Base-by-base conservation (phyloP, 148 eudicot genomes). In the Tetragonia tetragonoides region DNA sequence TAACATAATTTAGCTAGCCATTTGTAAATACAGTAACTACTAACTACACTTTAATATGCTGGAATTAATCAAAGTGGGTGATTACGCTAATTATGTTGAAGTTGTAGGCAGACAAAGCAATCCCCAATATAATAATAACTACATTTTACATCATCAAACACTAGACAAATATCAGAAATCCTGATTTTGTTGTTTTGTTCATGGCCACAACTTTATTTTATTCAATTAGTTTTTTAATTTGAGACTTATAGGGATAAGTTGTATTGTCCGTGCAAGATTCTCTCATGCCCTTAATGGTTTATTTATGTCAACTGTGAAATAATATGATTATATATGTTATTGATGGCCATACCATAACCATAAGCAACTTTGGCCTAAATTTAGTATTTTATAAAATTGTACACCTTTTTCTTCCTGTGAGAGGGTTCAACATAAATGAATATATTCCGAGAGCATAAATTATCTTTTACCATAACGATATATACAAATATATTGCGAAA, bases 141-240 rank as follows among this genome's bases (percentile, higher is more conserved):
- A n/a, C n/a, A n/a, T n/a, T n/a, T n/a, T n/a, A n/a, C n/a, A 51
- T 42, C 37, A 74, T 28, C 68, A 47, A 23, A 51, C 74, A 74
- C 18, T 60, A 68, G 74, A 80, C 70, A 75, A 74, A 68, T n/a
- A 74, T 76, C 53, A 76, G 78, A 78, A 75, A 18, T 80, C 75
- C 68, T 75, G 51, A 15, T 59, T 42, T 75, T 80, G 69, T 74
- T 68, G 66, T 57, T 74, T 74, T 79, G 66, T 66, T 34, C 67
- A 74, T 21, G 10, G 41, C 11, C 16, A 23, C 11, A 28, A 6
- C 4, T 9, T 62, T 62, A 4, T 37, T 72, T 37, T 8, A 2
- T 20, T 72, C 9, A 9, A n/a, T n/a, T n/a, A n/a, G n/a, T n/a
- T n/a, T n/a, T n/a, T n/a, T n/a, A n/a, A n/a, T n/a, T n/a, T n/a